Evolutionary conservation across 306 rosid species (phyloP), one percentile per base, ranked within the genome.

Genomic region (Begonia loranthoides): DNA sequence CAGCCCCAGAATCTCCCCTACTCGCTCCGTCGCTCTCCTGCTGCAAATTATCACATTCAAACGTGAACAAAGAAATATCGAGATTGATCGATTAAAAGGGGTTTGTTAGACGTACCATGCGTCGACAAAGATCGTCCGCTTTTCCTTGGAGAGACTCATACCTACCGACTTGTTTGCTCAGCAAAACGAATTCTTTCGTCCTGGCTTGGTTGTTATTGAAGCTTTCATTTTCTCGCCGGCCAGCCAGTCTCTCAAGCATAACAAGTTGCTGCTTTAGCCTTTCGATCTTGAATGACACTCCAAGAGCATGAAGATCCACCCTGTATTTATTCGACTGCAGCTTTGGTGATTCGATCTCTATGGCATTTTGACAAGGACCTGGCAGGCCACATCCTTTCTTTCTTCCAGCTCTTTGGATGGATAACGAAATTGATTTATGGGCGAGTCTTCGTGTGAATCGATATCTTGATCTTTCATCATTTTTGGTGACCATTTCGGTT

Each of bases 221-320:
- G 16, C 46, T 66, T 71, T 78, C 84, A 13, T 54, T 47, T 6
- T 71, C 79, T 64, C 77, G 80, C 60, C 47, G 79, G 62, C 94
- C 97, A 28, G 79, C 57, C 73, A 89, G 70, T 62, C 81, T 82
- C 68, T 89, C 95, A 2, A 89, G 79, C 75, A 85, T 73, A 66
- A 72, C 19, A 60, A 89, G 89, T 62, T 85, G 93, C 63, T 90
- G 97, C 61, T 82, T 90, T 51, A 90, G 75, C 72, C 97, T 82
- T 70, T 90, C 85, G 76, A 90, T 81, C 69, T 90, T 90, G 87
- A 73, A 90, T 47, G 94, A 77, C 50, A 85, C 76, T 54, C 95
- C 94, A 60, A 89, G 87, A 58, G 95, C 94, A 64, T 85, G 89
- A 44, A 90, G 80, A 68, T 90, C 97, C 87, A 90, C 74, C 72